Conservation (phyloP, 805 yeast species). For the Ogataea nakhonphanomensis region DNA sequence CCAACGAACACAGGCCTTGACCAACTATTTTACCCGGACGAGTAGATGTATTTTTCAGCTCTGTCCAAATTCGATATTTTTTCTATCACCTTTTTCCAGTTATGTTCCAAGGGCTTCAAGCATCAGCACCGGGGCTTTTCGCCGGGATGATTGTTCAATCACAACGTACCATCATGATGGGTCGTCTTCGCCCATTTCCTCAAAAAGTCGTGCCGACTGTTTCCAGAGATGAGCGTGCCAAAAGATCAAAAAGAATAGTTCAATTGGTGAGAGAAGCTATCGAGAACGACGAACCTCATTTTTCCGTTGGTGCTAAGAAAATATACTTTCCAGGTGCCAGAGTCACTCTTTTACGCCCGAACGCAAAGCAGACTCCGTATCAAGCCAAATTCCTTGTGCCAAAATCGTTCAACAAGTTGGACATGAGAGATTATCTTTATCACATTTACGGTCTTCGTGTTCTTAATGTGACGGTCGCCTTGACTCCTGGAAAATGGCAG, state of each 20-base stretch:
- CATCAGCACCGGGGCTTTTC: conserved; percentile 8
- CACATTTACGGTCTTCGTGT: conserved; percentile 89
- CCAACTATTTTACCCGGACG: conserved; percentile 3
- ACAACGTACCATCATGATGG: conserved; percentile 27
- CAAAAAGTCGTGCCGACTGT: conserved; percentile 20
- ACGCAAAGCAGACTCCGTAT: conserved; percentile 95
- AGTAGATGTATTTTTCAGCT: background rate
- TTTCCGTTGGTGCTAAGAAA: conserved; percentile 71
- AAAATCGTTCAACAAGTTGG: conserved; percentile 86
- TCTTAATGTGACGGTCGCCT: conserved; percentile 80
- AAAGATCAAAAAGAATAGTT: conserved; percentile 28
- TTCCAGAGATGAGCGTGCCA: conserved; percentile 24
- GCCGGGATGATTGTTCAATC: conserved; percentile 12
- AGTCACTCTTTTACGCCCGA: conserved; percentile 76
- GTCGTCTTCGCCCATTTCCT: conserved; percentile 30
- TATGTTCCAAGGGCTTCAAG: conserved; percentile 7
- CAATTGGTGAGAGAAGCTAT: conserved; percentile 43
- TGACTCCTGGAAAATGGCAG: conserved; percentile 66
- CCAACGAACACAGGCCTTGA: conserved; percentile 5
- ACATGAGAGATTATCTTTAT: conserved; percentile 89
- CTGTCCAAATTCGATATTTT: conserved; percentile 2
- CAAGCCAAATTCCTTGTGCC: conserved; percentile 97
- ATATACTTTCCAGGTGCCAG: conserved; percentile 85
- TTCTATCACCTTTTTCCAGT: background rate
- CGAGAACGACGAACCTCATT: conserved; percentile 69